phyloP scores from a whole-genome alignment of 495 filamentous ascomycete species.

The Geoglossum glabrum region DNA sequence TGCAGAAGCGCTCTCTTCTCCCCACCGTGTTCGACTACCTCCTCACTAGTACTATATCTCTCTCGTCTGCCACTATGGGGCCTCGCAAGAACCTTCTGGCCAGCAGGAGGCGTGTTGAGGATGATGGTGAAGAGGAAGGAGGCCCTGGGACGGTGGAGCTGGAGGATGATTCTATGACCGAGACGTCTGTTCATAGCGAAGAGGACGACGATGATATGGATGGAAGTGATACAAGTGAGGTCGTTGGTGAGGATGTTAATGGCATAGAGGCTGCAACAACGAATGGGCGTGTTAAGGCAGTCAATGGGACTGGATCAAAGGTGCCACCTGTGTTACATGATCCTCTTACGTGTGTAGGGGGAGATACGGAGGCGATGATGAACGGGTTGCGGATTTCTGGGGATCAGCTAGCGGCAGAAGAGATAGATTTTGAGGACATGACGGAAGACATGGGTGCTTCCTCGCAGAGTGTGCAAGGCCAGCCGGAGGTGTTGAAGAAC shows the following conservation, averaged over 20 bases:
- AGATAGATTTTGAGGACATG: constrained; percentile 47
- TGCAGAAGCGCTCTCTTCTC: too few species aligned
- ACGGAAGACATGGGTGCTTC: constrained; percentile 16
- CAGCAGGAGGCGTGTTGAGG: constrained; percentile 57
- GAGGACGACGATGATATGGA: constrained; percentile 60
- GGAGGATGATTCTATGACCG: constrained; percentile 69
- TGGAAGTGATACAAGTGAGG: constrained; percentile 55
- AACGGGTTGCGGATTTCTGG: constrained; percentile 55
- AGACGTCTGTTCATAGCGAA: constrained; percentile 55
- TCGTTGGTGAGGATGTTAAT: constrained; percentile 18
- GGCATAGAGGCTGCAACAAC: not conserved
- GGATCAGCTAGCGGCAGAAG: constrained; percentile 29
- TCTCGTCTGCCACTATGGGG: not conserved
- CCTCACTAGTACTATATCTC: not conserved
- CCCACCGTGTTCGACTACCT: not conserved
- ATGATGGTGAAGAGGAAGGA: constrained; percentile 61
- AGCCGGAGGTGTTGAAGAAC: constrained; percentile 9
- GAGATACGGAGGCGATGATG: constrained; percentile 79
- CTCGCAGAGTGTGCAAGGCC: constrained; percentile 7
- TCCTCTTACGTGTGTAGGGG: constrained; percentile 6
- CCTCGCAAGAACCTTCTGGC: constrained; percentile 54
- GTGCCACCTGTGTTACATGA: not conserved
- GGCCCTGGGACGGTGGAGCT: constrained; percentile 42
- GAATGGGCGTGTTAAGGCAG: constrained; percentile 12
- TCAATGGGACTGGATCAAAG: constrained; percentile 10